Percentiles rank a stretch among this genome's conserved stretches.
Evolutionary conservation across 176 grass and related monocot genomes (phyloP).

Genomic region (Poa pratensis): DNA sequence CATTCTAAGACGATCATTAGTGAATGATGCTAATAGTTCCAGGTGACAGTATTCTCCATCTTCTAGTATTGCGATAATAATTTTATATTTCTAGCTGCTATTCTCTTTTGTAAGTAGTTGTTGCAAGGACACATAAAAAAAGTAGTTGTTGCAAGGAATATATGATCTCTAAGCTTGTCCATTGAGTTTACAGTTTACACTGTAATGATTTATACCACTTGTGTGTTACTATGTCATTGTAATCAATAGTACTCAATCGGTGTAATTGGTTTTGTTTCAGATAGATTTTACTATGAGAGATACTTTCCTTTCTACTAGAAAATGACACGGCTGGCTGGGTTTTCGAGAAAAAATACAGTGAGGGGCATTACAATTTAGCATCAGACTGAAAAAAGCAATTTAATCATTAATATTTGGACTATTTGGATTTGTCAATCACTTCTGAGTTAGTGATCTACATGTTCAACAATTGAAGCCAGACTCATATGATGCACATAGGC

Average conservation of each 20-base stretch:
- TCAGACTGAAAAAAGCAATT: not conserved
- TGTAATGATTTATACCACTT: not conserved
- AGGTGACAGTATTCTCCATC: constrained; percentile 54
- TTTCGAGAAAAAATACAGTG: not conserved
- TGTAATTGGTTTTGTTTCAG: constrained; percentile 13
- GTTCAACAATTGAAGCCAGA: not conserved
- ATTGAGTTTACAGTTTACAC: not conserved
- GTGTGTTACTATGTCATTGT: not conserved
- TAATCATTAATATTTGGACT: not conserved
- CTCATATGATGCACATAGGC: constrained; percentile 5
- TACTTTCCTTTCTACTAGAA: not conserved
- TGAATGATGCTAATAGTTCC: constrained; percentile 84
- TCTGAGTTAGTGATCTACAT: not conserved
- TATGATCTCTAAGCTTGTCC: not conserved
- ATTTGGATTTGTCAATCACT: constrained; percentile 4
- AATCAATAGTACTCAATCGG: not conserved
- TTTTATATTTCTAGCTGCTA: constrained; percentile 20
- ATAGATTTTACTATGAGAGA: constrained; percentile 7
- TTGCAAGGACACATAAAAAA: not conserved
- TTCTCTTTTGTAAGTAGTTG: constrained; percentile 18
- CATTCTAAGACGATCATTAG: constrained; percentile 55
- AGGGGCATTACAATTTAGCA: not conserved
- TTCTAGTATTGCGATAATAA: constrained; percentile 31
- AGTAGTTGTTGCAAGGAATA: not conserved
- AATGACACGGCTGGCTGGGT: not conserved